phyloP scores from a whole-genome alignment of 257 asterid species.

The Catharanthus roseus region DNA sequence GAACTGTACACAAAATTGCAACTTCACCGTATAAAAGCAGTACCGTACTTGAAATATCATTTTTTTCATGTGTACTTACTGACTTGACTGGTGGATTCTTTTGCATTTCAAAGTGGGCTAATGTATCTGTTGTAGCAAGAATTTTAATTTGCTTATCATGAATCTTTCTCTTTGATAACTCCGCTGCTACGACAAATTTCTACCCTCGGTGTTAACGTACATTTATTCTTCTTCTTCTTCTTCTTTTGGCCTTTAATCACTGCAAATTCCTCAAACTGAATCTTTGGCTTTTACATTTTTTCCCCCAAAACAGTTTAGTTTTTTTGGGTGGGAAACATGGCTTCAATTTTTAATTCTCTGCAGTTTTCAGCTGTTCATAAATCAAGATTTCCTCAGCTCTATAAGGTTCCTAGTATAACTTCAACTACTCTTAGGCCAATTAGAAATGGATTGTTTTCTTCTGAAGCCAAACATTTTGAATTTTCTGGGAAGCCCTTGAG shows the following conservation, averaged over 20 bases:
- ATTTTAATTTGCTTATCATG: not conserved
- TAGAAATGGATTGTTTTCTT: conserved; percentile 11
- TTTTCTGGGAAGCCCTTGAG: too few species aligned
- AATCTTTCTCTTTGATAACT: not conserved
- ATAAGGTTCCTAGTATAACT: conserved; percentile 13
- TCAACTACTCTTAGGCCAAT: not conserved
- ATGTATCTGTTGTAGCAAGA: conserved; percentile 10
- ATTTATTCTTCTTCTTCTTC: too few species aligned
- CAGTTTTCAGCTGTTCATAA: conserved; percentile 21
- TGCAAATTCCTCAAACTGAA: not conserved
- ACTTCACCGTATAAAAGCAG: too few species aligned
- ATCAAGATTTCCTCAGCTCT: conserved; percentile 24
- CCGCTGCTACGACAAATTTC: not conserved
- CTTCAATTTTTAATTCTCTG: conserved; percentile 31
- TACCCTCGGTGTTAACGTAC: not conserved
- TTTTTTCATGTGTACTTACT: too few species aligned
- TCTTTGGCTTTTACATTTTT: too few species aligned
- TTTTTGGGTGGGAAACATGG: too few species aligned
- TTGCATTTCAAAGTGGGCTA: too few species aligned
- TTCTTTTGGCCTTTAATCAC: too few species aligned
- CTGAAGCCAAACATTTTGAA: conserved; percentile 16
- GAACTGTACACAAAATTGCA: too few species aligned
- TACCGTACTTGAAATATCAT: too few species aligned
- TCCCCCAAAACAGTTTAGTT: too few species aligned
- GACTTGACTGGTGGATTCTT: too few species aligned